These are phyloP conservation scores for Penicillium sp. DNA, from an alignment of 2,329 filamentous ascomycete species.

Conservation along the genomic window DNA sequence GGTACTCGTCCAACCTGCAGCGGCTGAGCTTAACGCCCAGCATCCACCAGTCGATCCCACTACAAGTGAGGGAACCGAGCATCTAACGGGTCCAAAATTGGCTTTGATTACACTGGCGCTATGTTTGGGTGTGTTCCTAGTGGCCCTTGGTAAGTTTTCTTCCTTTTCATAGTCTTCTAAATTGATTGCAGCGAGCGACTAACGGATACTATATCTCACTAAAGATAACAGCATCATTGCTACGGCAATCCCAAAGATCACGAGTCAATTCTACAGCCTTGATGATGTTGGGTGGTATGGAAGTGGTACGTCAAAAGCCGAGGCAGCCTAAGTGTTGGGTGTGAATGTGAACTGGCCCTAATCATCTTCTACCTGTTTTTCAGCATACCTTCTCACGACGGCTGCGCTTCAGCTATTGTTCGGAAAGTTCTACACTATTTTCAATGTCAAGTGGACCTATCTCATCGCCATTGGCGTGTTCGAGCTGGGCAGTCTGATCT, in stretches of 20 bases:
- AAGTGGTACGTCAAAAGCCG: conserved; percentile 28
- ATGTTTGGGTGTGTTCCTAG: not conserved
- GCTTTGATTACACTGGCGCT: not conserved
- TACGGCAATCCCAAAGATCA: conserved; percentile 16
- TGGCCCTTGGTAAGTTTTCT: not conserved
- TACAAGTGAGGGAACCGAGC: not conserved
- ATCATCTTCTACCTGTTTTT: not conserved
- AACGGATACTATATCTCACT: not conserved
- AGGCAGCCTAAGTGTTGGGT: not conserved
- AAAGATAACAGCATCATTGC: conserved; percentile 4
- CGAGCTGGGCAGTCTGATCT: conserved; percentile 39
- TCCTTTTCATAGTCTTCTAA: not conserved
- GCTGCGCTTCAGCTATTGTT: conserved; percentile 36
- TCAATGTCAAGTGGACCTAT: conserved; percentile 36
- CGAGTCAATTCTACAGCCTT: conserved; percentile 15
- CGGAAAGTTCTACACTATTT: conserved; percentile 36
- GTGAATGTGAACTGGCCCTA: not conserved
- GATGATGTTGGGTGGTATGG: conserved; percentile 65
- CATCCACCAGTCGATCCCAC: not conserved
- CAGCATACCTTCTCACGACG: conserved; percentile 33
- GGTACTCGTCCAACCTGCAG: not conserved
- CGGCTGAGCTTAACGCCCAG: not conserved
- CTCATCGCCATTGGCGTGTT: conserved; percentile 35
- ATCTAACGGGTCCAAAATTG: not conserved
- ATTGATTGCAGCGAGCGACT: not conserved